A percentile compares a stretch with the other conserved stretches of the same genome.
phyloP scores from a whole-genome alignment of 371 early-diverging fungal genomes.

The Blakeslea trispora region DNA sequence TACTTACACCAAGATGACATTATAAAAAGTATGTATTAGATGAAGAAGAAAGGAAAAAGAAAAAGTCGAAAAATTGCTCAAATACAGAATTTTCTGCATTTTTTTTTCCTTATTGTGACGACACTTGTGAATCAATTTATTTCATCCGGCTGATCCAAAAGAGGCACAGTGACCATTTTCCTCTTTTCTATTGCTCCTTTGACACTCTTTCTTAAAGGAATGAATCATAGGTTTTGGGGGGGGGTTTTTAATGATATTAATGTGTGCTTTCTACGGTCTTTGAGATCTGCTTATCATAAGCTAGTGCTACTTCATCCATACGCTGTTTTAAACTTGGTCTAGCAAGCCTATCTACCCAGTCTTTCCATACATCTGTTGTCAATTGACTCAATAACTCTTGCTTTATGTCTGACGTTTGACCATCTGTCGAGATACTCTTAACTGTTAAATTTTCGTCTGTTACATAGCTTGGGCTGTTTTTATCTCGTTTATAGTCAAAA shows the following conservation, averaged over 20 bases:
- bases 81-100: neutral
- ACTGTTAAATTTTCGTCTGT: constrained; percentile 14
- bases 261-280: too few relatives aligned
- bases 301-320: constrained; percentile 17
- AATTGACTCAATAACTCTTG: constrained; percentile 10
- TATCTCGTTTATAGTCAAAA: constrained; percentile 3
- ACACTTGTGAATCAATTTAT: too few relatives aligned
- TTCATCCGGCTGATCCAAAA: too few relatives aligned
- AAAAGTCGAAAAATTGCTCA: neutral
- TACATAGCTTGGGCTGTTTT: constrained; percentile 10
- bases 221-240: too few relatives aligned
- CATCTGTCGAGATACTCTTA: constrained; percentile 21
- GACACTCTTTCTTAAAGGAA: too few relatives aligned
- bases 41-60: neutral
- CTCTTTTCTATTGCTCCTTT: too few relatives aligned
- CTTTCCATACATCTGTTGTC: constrained; percentile 21
- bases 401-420: constrained; percentile 26
- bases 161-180: too few relatives aligned
- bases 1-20: constrained; percentile 35
- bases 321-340: constrained; percentile 31
- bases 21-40: constrained; percentile 2
- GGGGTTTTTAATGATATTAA: too few relatives aligned
- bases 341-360: constrained; percentile 31
- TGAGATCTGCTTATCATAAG: neutral
- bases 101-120: too few relatives aligned